These are phyloP conservation scores for Paramecium octaurelia DNA, from an alignment of 73 alveolate species.

Conservation along the genomic window DNA sequence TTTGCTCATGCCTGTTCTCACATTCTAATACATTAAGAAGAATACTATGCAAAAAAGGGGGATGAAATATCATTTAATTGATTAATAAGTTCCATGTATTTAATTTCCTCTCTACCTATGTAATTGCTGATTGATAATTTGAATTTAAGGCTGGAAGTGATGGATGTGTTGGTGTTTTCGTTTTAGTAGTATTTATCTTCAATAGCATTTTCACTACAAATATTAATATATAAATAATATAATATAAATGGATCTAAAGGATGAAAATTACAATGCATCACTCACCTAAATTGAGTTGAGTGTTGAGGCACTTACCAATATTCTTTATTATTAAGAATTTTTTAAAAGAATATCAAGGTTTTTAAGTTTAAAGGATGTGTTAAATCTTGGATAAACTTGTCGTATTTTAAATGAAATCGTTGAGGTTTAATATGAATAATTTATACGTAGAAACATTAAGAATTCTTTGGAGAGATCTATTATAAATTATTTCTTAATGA, in stretches of 20 bases:
- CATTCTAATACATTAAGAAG: not conserved
- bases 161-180: not conserved
- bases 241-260: not conserved
- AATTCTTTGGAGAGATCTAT: slow-evolving; percentile 21
- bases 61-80: not conserved
- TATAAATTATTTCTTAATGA: slow-evolving; percentile 20
- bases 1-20: not conserved
- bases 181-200: not conserved
- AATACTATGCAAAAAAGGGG: not conserved
- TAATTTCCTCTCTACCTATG: not conserved
- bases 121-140: too few relatives aligned
- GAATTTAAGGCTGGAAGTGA: too few relatives aligned
- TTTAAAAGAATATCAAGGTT: not conserved
- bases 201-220: not conserved
- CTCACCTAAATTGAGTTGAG: not conserved
- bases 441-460: not conserved
- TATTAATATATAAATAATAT: not conserved
- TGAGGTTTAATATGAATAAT: not conserved
- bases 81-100: not conserved
- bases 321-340: not conserved
- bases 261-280: not conserved
- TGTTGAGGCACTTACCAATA: not conserved
- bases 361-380: not conserved
- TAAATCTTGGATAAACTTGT: not conserved
- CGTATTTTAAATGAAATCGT: not conserved